Evolutionary conservation across 768 basidiomycete genomes (phyloP), one percentile per base, ranked within the genome.

Genomic region (Saitozyma sp.): DNA sequence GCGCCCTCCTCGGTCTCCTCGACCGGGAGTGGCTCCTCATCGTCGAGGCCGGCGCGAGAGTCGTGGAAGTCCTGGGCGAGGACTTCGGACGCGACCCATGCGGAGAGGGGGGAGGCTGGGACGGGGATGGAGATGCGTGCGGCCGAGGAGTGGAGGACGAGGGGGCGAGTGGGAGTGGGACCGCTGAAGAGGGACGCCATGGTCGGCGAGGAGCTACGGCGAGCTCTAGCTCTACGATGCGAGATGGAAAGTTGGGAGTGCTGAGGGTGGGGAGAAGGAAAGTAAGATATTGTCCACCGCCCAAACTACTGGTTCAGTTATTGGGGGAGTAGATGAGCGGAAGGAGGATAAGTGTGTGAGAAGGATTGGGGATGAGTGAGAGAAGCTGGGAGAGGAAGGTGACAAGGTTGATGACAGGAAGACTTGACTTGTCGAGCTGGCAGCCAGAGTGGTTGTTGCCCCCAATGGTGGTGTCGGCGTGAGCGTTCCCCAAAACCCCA

Each of bases 11-110:
- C 72, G 8, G 63, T 63, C 59, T 81, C 82, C 75, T 86, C 86
- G 73, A 84, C 80, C 78, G 88, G 85, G 84, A 67, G 78, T 83
- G 84, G 40, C 83, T 83, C 76, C 38, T 68, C 64, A 19, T 73
- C 76, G 55, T 78, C 76, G 50, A 70, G 63, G 9, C 72, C 69
- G 41, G 70, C 59, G 54, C 74, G 70, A 59, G 84, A 79, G 79
- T 91, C 86, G 59, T 84, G 80, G 78, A 95, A 97, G 63, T 93
- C 90, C 74, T 96, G 92, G 73, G 89, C 84, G 61, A 95, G 86
- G 74, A 93, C 87, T 82, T 95, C 92, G 56, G 93, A 92, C 58
- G 87, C 85, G 75, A 92, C 91, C 93, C 94, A 96, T 80, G 91
- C 86, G 79, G 92, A 87, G 68, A 83, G 66, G 45, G 83, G 81